phyloP scores from a whole-genome alignment of 305 asterid species.

The Fraxinus baroniana region DNA sequence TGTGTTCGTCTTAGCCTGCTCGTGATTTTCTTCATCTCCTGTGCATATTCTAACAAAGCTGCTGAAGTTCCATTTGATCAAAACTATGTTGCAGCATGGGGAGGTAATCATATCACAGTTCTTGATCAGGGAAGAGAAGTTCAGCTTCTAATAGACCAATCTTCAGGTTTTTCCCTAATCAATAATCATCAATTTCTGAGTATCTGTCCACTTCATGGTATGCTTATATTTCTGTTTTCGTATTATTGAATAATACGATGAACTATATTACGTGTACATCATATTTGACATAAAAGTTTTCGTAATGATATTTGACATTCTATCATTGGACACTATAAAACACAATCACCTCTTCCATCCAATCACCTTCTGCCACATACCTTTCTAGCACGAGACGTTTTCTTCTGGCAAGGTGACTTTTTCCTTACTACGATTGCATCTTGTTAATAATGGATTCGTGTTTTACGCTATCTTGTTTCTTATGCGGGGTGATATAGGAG shows the following conservation, averaged over 20 bases:
- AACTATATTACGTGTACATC: no score
- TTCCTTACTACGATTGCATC: no score
- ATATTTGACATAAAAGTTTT: no score
- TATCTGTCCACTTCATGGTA: not conserved
- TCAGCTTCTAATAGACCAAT: constrained; percentile 17
- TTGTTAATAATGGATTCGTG: no score
- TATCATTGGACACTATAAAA: no score
- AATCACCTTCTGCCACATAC: no score
- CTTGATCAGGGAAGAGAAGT: constrained; percentile 17
- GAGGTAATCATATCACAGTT: constrained; percentile 20
- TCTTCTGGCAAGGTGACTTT: no score
- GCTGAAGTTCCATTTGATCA: not conserved
- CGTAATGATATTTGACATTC: no score
- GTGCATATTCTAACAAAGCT: not conserved
- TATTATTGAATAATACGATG: no score
- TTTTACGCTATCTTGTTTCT: no score
- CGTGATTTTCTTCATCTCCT: not conserved
- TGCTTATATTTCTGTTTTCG: not conserved
- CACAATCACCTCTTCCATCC: no score
- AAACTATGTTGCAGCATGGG: constrained; percentile 17
- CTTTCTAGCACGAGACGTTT: no score
- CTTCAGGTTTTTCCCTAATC: constrained; percentile 9
- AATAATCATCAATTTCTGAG: not conserved
- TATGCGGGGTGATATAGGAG: constrained; percentile 10
- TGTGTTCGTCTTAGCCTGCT: not conserved